A percentile compares a stretch with the other conserved stretches of the same genome.
Evolutionary conservation across 2,329 filamentous ascomycete genomes (phyloP).

Genomic region (Fusarium drepaniforme): DNA sequence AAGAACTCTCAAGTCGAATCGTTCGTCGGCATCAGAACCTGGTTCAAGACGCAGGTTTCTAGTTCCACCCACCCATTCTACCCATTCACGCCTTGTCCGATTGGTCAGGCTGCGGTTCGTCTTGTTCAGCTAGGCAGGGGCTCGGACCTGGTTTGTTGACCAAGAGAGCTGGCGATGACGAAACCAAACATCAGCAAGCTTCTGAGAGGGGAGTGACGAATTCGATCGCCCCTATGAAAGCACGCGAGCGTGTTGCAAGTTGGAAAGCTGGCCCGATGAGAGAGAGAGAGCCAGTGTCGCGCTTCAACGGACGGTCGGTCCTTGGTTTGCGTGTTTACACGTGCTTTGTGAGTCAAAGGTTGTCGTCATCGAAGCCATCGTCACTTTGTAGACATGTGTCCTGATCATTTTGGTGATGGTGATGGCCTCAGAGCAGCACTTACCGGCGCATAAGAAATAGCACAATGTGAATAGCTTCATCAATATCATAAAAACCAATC

Average conservation of each 20-base stretch:
- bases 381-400: slow-evolving; percentile 14
- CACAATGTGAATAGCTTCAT: not conserved
- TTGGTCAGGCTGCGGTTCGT: slow-evolving; percentile 18
- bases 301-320: not conserved
- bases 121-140: slow-evolving; percentile 35
- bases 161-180: slow-evolving; percentile 30
- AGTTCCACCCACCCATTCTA: slow-evolving; percentile 8
- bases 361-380: slow-evolving; percentile 45
- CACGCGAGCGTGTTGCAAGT: not conserved
- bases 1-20: not conserved
- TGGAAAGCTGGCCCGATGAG: slow-evolving; percentile 6
- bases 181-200: slow-evolving; percentile 20
- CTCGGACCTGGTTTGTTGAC: slow-evolving; percentile 4
- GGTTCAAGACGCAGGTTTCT: not conserved
- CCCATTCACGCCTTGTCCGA: not conserved
- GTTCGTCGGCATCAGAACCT: not conserved
- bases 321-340: slow-evolving; percentile 5
- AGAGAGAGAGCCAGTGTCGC: not conserved
- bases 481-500: not conserved
- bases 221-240: not conserved
- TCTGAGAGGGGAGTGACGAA: not conserved
- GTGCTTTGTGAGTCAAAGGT: slow-evolving; percentile 9
- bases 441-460: not conserved
- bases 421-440: slow-evolving; percentile 3
- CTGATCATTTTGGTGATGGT: slow-evolving; percentile 16